A percentile compares a stretch with the other conserved stretches of the same genome.
These are phyloP conservation scores for Penicillium arizonense DNA, from an alignment of 495 filamentous ascomycete genomes.

Conservation along the genomic window DNA sequence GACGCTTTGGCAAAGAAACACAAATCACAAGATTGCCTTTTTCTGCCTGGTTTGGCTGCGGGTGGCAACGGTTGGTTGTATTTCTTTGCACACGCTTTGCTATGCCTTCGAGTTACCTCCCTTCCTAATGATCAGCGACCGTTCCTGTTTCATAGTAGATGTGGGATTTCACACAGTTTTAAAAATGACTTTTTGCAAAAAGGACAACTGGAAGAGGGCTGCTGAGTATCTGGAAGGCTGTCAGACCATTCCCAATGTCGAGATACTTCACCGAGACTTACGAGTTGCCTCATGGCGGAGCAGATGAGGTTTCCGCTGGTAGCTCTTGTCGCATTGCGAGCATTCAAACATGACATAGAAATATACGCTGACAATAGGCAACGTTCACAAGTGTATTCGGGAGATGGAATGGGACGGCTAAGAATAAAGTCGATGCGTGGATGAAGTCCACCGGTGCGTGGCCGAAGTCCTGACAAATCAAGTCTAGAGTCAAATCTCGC, in stretches of 20 bases:
- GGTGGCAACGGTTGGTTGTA: conserved; percentile 29
- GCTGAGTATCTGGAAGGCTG: conserved; percentile 23
- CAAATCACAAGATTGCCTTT: conserved; percentile 33
- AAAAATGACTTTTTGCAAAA: conserved; percentile 37
- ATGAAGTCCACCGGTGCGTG: background rate
- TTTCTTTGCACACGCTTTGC: conserved; percentile 35
- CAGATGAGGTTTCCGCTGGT: conserved; percentile 32
- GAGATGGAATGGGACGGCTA: background rate
- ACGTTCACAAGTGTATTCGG: too few species aligned
- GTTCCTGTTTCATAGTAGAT: background rate
- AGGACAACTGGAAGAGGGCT: conserved; percentile 28
- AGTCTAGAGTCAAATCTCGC: too few species aligned
- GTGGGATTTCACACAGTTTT: conserved; percentile 23
- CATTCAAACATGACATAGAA: conserved; percentile 30
- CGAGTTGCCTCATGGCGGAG: conserved; percentile 33
- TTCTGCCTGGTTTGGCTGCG: conserved; percentile 32
- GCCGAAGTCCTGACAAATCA: background rate
- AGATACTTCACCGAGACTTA: conserved; percentile 8
- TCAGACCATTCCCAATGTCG: conserved; percentile 8
- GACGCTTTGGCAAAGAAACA: conserved; percentile 32
- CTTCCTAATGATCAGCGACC: conserved; percentile 10
- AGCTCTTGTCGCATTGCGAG: conserved; percentile 30
- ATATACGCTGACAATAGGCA: background rate
- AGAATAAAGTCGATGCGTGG: background rate
- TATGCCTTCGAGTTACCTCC: conserved; percentile 38